phyloP scores from a whole-genome alignment of 371 early-diverging fungal genomes.

The Circinella minor region DNA sequence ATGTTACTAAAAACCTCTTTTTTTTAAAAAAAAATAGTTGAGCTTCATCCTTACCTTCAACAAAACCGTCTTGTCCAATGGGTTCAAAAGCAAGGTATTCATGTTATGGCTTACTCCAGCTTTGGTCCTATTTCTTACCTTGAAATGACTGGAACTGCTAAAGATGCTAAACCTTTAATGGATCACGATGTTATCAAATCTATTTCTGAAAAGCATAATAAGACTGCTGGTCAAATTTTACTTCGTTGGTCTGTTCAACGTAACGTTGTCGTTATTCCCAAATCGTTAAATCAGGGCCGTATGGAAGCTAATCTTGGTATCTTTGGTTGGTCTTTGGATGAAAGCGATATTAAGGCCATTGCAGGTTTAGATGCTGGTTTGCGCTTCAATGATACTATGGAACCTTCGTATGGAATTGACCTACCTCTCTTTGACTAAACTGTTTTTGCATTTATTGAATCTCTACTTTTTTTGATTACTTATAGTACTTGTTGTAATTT shows the following conservation, averaged over 20 bases:
- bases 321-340: conserved; percentile 26
- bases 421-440: conserved; percentile 42
- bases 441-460: too few species aligned
- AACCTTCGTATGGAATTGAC: conserved; percentile 31
- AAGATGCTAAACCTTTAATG: conserved; percentile 29
- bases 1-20: too few species aligned
- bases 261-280: conserved; percentile 67
- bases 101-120: conserved; percentile 54
- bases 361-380: conserved; percentile 29
- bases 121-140: conserved; percentile 53
- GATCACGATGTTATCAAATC: conserved; percentile 36
- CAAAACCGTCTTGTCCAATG: conserved; percentile 49
- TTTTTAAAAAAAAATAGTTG: conserved; percentile 47
- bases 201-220: conserved; percentile 44
- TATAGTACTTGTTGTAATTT: too few species aligned
- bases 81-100: conserved; percentile 47
- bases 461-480: too few species aligned
- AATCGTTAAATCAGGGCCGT: conserved; percentile 53
- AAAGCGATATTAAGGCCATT: conserved; percentile 34
- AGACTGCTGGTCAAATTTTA: conserved; percentile 49
- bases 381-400: conserved; percentile 41
- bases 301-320: conserved; percentile 47
- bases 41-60: conserved; percentile 71
- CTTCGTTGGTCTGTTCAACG: conserved; percentile 63
- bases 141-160: conserved; percentile 24